Percentiles rank a stretch among this genome's conserved stretches.
phyloP scores from a whole-genome alignment of 2,329 filamentous ascomycete species.

The Trichoderma aggressivum region DNA sequence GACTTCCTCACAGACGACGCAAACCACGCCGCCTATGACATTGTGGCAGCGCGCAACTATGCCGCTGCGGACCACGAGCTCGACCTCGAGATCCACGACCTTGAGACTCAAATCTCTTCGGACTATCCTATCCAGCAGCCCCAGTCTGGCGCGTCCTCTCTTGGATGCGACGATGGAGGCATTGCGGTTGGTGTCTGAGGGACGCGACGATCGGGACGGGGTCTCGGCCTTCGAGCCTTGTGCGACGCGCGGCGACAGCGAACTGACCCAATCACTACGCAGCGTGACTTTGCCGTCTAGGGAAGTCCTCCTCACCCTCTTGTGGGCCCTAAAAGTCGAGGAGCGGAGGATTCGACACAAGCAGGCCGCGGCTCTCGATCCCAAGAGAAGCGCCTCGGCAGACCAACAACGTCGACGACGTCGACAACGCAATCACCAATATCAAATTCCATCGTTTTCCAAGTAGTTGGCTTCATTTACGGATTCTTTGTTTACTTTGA shows the following conservation, averaged over 20 bases:
- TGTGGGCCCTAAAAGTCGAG: slow-evolving; percentile 46
- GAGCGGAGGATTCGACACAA: slow-evolving; percentile 34
- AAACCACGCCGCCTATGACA: slow-evolving; percentile 43
- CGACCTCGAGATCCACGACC: slow-evolving; percentile 53
- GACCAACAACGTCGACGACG: slow-evolving; percentile 13
- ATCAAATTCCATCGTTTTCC: slow-evolving; percentile 26
- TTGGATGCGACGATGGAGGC: slow-evolving; percentile 70
- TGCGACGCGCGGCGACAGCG: slow-evolving; percentile 37
- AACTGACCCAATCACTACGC: slow-evolving; percentile 37
- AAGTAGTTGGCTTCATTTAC: slow-evolving; percentile 22
- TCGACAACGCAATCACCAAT: slow-evolving; percentile 20
- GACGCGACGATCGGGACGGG: slow-evolving; percentile 46
- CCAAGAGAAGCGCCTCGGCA: slow-evolving; percentile 26
- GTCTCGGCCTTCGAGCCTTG: slow-evolving; percentile 32
- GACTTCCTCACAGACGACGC: slow-evolving; percentile 55
- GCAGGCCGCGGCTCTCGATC: slow-evolving; percentile 24
- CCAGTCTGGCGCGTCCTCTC: slow-evolving; percentile 69
- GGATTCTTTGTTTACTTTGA: slow-evolving; percentile 22
- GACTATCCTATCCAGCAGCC: slow-evolving; percentile 70
- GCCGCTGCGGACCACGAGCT: slow-evolving; percentile 51
- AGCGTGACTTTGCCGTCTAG: slow-evolving; percentile 42
- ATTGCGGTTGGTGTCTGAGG: slow-evolving; percentile 68
- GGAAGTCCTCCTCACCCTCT: slow-evolving; percentile 47
- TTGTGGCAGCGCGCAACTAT: slow-evolving; percentile 48
- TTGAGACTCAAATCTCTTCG: slow-evolving; percentile 59